Evolutionary conservation across 2,329 filamentous ascomycete species (phyloP).

Genomic region (Verticillium klebahnii): DNA sequence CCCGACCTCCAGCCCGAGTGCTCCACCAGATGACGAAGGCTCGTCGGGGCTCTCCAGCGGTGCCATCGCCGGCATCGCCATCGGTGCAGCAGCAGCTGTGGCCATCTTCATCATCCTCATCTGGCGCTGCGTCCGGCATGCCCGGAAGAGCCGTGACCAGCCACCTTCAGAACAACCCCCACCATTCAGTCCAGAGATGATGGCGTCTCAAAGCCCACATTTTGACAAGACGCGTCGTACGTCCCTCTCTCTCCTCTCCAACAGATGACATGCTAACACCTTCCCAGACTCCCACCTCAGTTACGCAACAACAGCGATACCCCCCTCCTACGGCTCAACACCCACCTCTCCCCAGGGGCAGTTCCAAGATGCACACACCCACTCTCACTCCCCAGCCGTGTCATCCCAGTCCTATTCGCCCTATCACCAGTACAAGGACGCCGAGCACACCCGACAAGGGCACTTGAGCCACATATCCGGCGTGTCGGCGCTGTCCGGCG

Average conservation of each 20-base stretch:
- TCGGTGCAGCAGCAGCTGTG: slow-evolving; percentile 11
- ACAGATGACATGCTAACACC: not conserved
- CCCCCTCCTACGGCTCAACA: not conserved
- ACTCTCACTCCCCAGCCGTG: not conserved
- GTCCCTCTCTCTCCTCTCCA: not conserved
- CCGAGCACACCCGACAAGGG: not conserved
- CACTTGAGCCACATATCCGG: not conserved
- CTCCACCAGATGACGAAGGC: not conserved
- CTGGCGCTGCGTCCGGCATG: slow-evolving; percentile 10
- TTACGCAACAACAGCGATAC: not conserved
- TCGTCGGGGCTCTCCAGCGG: slow-evolving; percentile 7
- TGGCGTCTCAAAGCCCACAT: slow-evolving; percentile 1
- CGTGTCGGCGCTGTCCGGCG: not conserved
- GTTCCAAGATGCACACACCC: not conserved
- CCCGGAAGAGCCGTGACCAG: slow-evolving; percentile 10
- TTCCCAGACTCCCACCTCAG: slow-evolving; percentile 1
- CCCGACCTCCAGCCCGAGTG: not conserved
- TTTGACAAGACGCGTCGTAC: not conserved
- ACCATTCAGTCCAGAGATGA: slow-evolving; percentile 6
- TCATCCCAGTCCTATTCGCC: not conserved
- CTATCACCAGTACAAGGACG: not conserved
- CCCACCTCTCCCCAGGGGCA: not conserved
- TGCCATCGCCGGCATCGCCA: slow-evolving; percentile 14
- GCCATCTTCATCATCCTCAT: slow-evolving; percentile 5
- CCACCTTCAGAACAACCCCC: not conserved